Evolutionary conservation across 768 basidiomycete species (phyloP), one percentile per base, ranked within the genome.

Genomic region (Podaxis pistillaris): DNA sequence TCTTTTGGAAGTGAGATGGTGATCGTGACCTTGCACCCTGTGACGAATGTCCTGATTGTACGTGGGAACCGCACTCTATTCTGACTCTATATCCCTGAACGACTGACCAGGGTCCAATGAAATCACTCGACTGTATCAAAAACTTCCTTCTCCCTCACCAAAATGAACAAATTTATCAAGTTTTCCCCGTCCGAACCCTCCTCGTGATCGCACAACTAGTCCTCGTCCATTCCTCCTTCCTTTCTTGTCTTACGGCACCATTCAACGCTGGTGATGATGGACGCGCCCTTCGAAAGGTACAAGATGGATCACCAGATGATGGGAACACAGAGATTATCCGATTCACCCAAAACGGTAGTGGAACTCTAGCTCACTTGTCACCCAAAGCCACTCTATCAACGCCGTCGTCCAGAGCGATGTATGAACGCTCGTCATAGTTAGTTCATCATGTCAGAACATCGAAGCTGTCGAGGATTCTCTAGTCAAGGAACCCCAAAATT

Each of bases 161-260:
- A 52, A 17, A 26, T 52, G 50, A 60, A 52, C 26, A 52, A 52
- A 53, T 60, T 22, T 51, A 60, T 60, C 59, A 53, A 19, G 26
- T 52, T 60, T 50, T 26, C 37, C 50, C 26, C 49, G 17, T 28
- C 28, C 28, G 24, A 22, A 19, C 28, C 3, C 8, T 15, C 15
- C 58, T 26, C 58, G 58, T 60, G 58, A 52, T 11, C 40, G 28
- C 8, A 30, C 33, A n/a, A n/a, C 49, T 7, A 49, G 49, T 50
- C 58, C 30, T 60, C 50, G 38, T 41, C 19, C 38, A 33, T 52
- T 60, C 36, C 7, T 15, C 51, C 26, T 60, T 54, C 59, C 51
- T 53, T 60, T 60, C 24, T 30, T 8, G 24, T 53, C 50, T 60
- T 60, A 53, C 59, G 51, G 51, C 51, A 60, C 38, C 19, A 47